phyloP scores from a whole-genome alignment of 495 filamentous ascomycete species.

The Penicillium argentinense region DNA sequence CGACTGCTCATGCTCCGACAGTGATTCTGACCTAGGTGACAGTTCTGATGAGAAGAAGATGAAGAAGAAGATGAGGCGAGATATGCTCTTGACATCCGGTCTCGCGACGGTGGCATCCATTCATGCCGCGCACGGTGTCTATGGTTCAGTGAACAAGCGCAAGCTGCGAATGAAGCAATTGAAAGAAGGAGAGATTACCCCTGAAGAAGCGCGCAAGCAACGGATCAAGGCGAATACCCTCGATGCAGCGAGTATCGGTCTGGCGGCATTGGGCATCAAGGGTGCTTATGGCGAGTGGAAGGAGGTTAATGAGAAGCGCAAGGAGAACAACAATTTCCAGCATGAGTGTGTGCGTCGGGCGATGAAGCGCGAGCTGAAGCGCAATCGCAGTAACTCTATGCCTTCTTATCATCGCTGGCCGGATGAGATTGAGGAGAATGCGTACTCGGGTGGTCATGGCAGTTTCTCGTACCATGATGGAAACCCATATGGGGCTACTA shows the following conservation, averaged over 20 bases:
- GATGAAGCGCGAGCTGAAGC: slow-evolving; percentile 14
- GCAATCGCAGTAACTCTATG: slow-evolving; percentile 1
- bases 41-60: slow-evolving; percentile 76
- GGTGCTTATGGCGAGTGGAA: slow-evolving; percentile 76
- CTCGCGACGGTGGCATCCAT: slow-evolving; percentile 87
- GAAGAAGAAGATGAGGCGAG: slow-evolving; percentile 76
- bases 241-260: slow-evolving; percentile 76
- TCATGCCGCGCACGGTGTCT: slow-evolving; percentile 79
- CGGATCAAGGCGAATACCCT: slow-evolving; percentile 74
- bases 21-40: slow-evolving; percentile 65
- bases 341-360: slow-evolving; percentile 27
- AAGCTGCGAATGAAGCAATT: slow-evolving; percentile 68
- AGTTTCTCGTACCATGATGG: slow-evolving; percentile 13
- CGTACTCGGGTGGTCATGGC: slow-evolving; percentile 11
- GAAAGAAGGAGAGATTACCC: slow-evolving; percentile 69
- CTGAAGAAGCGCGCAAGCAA: slow-evolving; percentile 71
- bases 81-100: slow-evolving; percentile 80
- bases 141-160: slow-evolving; percentile 73
- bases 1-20: slow-evolving; percentile 32
- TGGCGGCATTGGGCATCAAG: slow-evolving; percentile 85
- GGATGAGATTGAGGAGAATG: slow-evolving; percentile 29
- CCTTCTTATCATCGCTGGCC: slow-evolving; percentile 22
- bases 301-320: slow-evolving; percentile 60
- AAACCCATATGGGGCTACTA: slow-evolving; percentile 13
- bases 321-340: slow-evolving; percentile 53